These are phyloP conservation scores for Yamadazyma paraphyllophila DNA, from an alignment of 805 yeast species.

Conservation along the genomic window DNA sequence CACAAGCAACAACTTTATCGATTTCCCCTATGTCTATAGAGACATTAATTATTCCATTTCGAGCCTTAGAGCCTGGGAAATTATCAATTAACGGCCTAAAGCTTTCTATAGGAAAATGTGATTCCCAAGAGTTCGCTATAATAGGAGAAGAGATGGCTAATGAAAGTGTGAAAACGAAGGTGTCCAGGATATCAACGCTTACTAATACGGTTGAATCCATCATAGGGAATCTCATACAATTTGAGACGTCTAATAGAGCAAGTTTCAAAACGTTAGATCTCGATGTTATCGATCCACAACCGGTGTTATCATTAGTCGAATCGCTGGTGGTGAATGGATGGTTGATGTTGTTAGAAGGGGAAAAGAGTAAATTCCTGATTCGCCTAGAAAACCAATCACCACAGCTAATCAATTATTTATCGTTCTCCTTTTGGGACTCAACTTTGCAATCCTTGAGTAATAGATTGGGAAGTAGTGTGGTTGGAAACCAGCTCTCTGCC, in stretches of 20 bases:
- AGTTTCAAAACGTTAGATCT: conserved; percentile 16
- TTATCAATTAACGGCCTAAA: conserved; percentile 50
- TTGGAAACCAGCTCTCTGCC: conserved; percentile 40
- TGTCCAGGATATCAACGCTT: background rate
- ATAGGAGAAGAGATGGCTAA: conserved; percentile 25
- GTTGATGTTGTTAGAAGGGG: conserved; percentile 81
- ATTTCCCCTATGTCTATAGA: conserved; percentile 29
- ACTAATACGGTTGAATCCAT: conserved; percentile 13
- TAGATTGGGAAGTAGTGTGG: conserved; percentile 38
- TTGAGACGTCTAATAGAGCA: conserved; percentile 17
- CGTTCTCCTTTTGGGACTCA: conserved; percentile 69
- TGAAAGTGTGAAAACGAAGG: background rate
- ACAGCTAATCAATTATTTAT: conserved; percentile 53
- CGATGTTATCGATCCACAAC: conserved; percentile 51
- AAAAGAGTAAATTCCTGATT: conserved; percentile 49
- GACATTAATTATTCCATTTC: conserved; percentile 44
- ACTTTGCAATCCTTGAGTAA: conserved; percentile 62
- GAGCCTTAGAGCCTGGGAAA: conserved; percentile 49
- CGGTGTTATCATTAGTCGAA: conserved; percentile 52
- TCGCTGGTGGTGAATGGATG: conserved; percentile 60
- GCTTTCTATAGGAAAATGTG: conserved; percentile 52
- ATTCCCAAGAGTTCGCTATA: conserved; percentile 43
- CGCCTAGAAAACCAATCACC: conserved; percentile 56
- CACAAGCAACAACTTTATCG: conserved; percentile 10
- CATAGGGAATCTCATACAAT: conserved; percentile 25